A percentile compares a stretch with the other conserved stretches of the same genome.
Evolutionary conservation across 176 grass and related monocot genomes (phyloP).

Genomic region (Bonia amplexicaulis): DNA sequence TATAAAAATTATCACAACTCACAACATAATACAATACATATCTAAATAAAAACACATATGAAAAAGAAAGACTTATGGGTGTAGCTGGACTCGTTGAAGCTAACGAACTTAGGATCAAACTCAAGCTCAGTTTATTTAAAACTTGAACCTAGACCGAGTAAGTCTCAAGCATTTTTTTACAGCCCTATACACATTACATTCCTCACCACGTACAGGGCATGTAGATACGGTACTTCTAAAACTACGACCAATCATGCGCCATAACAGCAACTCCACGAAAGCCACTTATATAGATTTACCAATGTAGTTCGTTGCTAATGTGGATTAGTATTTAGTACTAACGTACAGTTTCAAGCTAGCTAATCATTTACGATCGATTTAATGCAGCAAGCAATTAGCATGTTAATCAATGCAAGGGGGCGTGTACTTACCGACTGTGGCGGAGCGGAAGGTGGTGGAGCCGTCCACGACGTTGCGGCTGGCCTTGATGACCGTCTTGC

Average conservation of each 20-base stretch:
- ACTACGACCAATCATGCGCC: background rate
- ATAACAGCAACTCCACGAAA: background rate
- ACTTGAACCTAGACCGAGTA: too few species aligned
- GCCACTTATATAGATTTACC: background rate
- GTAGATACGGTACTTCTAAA: background rate
- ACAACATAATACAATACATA: too few species aligned
- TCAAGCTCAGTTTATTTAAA: too few species aligned
- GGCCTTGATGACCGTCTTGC: conserved; percentile 90
- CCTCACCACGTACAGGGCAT: background rate
- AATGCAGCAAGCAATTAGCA: background rate
- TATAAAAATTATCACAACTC: too few species aligned
- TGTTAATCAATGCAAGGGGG: background rate
- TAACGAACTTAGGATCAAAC: too few species aligned
- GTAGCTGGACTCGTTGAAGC: too few species aligned
- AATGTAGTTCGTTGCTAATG: background rate
- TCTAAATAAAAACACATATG: too few species aligned
- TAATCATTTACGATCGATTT: background rate
- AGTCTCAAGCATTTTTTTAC: too few species aligned
- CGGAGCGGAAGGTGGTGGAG: conserved; percentile 87
- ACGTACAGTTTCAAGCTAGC: background rate
- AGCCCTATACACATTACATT: background rate
- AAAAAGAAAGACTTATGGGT: too few species aligned
- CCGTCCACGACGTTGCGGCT: conserved; percentile 79
- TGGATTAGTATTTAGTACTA: too few species aligned
- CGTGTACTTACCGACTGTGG: conserved; percentile 63